Evolutionary conservation across 768 basidiomycete genomes (phyloP).

Genomic region (Tricholoma saponaceum): DNA sequence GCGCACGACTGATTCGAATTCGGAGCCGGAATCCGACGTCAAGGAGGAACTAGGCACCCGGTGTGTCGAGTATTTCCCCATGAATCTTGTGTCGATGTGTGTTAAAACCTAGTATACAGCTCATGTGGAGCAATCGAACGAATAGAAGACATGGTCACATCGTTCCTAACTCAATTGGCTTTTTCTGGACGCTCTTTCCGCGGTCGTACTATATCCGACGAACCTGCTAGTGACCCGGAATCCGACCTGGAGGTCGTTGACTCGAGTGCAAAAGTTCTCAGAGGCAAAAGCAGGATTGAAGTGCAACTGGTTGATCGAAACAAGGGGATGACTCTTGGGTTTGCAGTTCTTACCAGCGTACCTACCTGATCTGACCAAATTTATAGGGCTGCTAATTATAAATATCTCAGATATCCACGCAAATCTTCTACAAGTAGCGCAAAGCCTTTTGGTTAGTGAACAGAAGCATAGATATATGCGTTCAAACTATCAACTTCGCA

Average conservation of each 20-base stretch:
- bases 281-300: constrained; percentile 25
- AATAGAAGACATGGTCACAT: constrained; percentile 33
- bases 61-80: neutral
- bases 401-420: constrained; percentile 30
- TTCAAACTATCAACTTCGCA: neutral
- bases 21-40: neutral
- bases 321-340: constrained; percentile 25
- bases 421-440: constrained; percentile 34
- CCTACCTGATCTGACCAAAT: constrained; percentile 1
- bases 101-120: constrained; percentile 5
- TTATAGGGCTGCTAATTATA: constrained; percentile 12
- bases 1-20: neutral
- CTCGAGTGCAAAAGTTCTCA: constrained; percentile 2
- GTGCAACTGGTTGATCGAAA: constrained; percentile 31
- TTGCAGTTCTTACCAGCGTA: constrained; percentile 3
- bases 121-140: constrained; percentile 16
- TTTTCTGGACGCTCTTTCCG: constrained; percentile 13
- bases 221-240: constrained; percentile 7
- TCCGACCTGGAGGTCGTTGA: constrained; percentile 5
- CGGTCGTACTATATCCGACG: constrained; percentile 1
- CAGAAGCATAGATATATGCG: constrained; percentile 8
- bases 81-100: neutral
- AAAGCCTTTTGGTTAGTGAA: constrained; percentile 33
- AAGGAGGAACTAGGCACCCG: neutral
- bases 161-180: constrained; percentile 33